Base-by-base conservation (phyloP, 2,329 filamentous ascomycete species). In the Blastomyces parvus region DNA sequence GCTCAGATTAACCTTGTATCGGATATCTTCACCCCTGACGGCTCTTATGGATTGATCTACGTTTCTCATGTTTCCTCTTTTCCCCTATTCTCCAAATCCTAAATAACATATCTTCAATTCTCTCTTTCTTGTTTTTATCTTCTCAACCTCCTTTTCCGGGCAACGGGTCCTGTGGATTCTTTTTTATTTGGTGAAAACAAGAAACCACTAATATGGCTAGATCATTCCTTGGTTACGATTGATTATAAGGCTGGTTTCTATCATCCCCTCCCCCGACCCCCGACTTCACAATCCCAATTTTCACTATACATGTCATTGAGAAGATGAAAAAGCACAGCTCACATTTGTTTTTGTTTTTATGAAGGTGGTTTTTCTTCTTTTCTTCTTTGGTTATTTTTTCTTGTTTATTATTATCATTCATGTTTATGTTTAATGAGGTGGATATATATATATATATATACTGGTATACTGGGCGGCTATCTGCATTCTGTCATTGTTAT, bases 391-490 rank as follows among this genome's bases (percentile, higher is more conserved):
- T n/a, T n/a, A n/a, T 17, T 33, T 53, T 30, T 14, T 33, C 30
- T 53, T 6, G 13, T 53, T 27, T 33, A 27, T 46, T n/a, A 42
- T 42, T 36, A 4, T 42, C 4, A 42, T 42, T 14, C 36, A 9
- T 14, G 40, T 48, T 48, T 13, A 53, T 53, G 9, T 13, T 53
- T 52, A 52, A 52, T 27, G 56, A 58, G 33, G 33, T 36, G 56
- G 33, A 36, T 36, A 36, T 36, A 30, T n/a, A 30, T 30, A 30
- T 30, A 30, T 30, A 30, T 30, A 30, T 30, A 36, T 36, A 36
- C n/a, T n/a, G 17, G n/a, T 38, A 57, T 58, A 58, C 38, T 58
- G 56, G 56, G 38, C 56, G 56, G 56, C 33, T 58, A 44, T 58
- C 56, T 40, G n/a, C 7, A 11, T 17, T 40, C n/a, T 44, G 8